Conservation (phyloP, 1,139 yeast species). For the Pneumocystis murina region DNA sequence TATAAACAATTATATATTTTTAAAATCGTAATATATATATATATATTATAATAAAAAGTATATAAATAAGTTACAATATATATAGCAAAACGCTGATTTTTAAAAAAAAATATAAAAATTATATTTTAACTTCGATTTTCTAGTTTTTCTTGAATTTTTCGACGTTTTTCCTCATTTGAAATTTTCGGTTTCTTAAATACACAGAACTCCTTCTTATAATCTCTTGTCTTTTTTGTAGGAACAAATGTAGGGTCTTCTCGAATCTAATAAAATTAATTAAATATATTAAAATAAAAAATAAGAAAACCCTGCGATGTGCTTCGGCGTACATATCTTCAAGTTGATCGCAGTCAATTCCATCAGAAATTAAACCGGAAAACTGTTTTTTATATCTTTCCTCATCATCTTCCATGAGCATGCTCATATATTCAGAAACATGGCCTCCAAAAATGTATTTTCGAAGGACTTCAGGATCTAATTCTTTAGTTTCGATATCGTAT, state of each 20-base stretch:
- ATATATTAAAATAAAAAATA: background rate
- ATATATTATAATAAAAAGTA: background rate
- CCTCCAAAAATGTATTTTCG: constrained; percentile 99
- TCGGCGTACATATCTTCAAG: constrained; percentile 87
- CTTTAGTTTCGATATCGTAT: constrained; percentile 98
- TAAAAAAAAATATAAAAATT: background rate
- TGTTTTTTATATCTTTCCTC: constrained; percentile 97
- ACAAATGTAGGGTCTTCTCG: constrained; percentile 80
- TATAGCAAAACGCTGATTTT: background rate
- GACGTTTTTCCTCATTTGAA: background rate
- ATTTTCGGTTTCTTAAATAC: background rate
- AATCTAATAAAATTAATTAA: constrained; percentile 34
- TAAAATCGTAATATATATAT: background rate
- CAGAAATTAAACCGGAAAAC: constrained; percentile 93
- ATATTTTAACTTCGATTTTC: background rate
- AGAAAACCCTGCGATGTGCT: constrained; percentile 50
- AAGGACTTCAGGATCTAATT: constrained; percentile 91
- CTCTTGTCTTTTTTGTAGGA: constrained; percentile 72
- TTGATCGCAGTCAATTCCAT: constrained; percentile 93
- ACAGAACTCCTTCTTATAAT: background rate
- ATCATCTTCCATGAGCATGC: constrained; percentile 99
- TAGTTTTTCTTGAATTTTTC: background rate
- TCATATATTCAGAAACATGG: constrained; percentile 99
- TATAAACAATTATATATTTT: background rate
- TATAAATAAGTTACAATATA: background rate